A percentile compares a stretch with the other conserved stretches of the same genome.
These are phyloP conservation scores for Verticillium albo-atrum DNA, from an alignment of 2,329 filamentous ascomycete species.

Conservation along the genomic window DNA sequence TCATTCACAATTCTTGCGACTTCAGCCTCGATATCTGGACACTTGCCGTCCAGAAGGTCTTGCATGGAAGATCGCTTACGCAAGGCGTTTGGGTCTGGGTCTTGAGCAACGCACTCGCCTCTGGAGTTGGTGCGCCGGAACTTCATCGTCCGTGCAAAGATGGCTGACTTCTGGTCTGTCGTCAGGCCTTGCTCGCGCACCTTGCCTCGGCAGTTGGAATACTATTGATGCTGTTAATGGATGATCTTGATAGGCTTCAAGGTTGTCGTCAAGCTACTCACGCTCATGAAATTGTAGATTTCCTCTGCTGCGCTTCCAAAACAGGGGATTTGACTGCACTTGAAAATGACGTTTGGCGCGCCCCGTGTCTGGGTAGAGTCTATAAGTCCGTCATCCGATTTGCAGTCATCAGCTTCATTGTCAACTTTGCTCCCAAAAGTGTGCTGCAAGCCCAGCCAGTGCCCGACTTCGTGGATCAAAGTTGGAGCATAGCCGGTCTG, in stretches of 20 bases:
- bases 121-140: constrained; percentile 14
- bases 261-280: no score
- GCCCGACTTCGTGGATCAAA: background rate
- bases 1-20: background rate
- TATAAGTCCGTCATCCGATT: constrained; percentile 10
- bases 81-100: background rate
- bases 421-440: background rate
- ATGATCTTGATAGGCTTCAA: no score
- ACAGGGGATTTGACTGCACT: constrained; percentile 13
- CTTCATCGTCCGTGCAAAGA: constrained; percentile 15
- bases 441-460: constrained; percentile 3
- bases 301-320: background rate
- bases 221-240: background rate
- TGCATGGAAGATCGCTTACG: constrained; percentile 16
- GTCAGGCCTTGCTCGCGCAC: constrained; percentile 12
- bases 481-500: background rate
- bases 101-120: constrained; percentile 14
- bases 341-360: constrained; percentile 4
- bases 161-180: constrained; percentile 18
- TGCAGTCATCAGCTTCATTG: constrained; percentile 6
- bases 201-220: constrained; percentile 10
- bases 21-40: constrained; percentile 10
- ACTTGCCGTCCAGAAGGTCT: constrained; percentile 16
- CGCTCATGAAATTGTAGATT: background rate
- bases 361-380: constrained; percentile 15